Conservation (phyloP, 2,329 filamentous ascomycete species). For the Calonectria henricotiae region DNA sequence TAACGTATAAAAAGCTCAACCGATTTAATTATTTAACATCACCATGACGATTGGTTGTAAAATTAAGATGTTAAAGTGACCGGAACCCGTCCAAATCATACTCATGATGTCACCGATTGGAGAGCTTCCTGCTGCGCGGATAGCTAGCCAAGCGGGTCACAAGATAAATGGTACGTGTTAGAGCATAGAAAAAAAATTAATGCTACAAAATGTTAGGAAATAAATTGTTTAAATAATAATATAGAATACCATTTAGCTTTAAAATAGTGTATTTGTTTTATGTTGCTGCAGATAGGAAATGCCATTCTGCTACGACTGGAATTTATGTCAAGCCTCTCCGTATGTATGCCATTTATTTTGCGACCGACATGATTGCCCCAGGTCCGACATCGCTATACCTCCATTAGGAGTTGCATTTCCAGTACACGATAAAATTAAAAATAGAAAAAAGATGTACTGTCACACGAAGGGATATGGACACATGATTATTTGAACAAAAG, state of each 20-base stretch:
- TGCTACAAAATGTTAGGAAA: too few relatives aligned
- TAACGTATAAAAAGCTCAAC: neutral
- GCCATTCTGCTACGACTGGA: too few relatives aligned
- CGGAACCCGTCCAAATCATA: neutral
- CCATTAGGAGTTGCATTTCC: neutral
- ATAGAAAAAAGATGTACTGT: neutral
- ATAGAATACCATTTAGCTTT: too few relatives aligned
- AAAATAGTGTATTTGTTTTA: too few relatives aligned
- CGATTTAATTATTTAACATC: neutral
- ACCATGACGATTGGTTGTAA: neutral
- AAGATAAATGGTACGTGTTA: too few relatives aligned
- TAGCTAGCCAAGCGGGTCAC: neutral
- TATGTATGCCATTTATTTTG: too few relatives aligned
- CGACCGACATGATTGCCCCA: neutral
- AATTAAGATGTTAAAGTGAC: neutral
- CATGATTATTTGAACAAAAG: conserved; percentile 64
- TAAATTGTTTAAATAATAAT: too few relatives aligned
- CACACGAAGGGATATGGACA: neutral
- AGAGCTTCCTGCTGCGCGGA: neutral
- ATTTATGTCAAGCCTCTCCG: too few relatives aligned
- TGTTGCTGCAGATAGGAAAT: too few relatives aligned
- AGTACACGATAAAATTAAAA: neutral
- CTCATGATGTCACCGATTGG: conserved; percentile 27
- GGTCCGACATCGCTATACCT: conserved; percentile 29
- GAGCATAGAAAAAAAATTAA: too few relatives aligned